Base-by-base conservation (phyloP, 768 basidiomycete genomes). In the Paxillus involutus region DNA sequence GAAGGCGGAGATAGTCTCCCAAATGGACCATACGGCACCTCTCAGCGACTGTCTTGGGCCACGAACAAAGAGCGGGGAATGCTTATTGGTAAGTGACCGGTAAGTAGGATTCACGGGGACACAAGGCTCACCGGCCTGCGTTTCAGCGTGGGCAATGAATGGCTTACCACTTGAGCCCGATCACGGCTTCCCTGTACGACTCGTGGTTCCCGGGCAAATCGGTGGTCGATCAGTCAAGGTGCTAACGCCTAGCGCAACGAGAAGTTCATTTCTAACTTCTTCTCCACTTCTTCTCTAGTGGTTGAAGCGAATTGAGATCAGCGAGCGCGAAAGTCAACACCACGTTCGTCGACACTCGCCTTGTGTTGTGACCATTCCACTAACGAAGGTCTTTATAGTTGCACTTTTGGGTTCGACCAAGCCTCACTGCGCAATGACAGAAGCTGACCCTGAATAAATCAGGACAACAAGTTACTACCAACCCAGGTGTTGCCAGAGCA, bases 151-250 rank as follows among this genome's bases (percentile, higher is more conserved):
- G 81, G 77, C 74, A 13, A 84, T 85, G 83, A 85, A 85, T 52
- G 84, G 84, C 2, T 65, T 77, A 21, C 75, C 78, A 59, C 64
- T 87, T 8, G 76, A 78, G 44, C 83, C 83, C 6, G 85, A 86
- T 58, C 85, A 88, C 55, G 85, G 85, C 11, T 84, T 76, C 58
- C 85, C 85, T 0, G 61, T 87, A n/a, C 75, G 85, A n/a, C 65
- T 85, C 5, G 73, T 87, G 54, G 73, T 86, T 0, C 84, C 85
- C 0, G 81, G 81, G 4, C 79, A 83, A 51, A 85, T 87, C 42
- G 85, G 85, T 24, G 85, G 83, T 4, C 71, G 81, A 26, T 78
- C 76, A 26, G 80, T 83, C n/a, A 74, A 70, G 67, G 59, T 69
- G 55, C 13, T 43, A 14, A 35, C 7, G 17, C 39, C 26, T 33